A percentile compares a stretch with the other conserved stretches of the same genome.
phyloP scores from a whole-genome alignment of 208 protist species.

The Wallacemonas sp. region DNA sequence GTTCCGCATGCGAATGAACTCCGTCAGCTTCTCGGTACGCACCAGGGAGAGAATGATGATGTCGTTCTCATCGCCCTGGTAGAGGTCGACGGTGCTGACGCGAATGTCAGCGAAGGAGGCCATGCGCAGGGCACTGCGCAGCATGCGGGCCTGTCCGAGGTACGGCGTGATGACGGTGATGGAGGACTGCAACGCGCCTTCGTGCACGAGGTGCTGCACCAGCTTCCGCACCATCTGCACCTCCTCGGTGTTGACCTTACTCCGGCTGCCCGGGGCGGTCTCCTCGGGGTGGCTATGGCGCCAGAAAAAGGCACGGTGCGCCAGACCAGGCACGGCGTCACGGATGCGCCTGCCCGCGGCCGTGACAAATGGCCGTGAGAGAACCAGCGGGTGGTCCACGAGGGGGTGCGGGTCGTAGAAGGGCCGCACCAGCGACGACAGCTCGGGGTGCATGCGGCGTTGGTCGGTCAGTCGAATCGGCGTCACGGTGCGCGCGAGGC shows the following conservation, averaged over 20 bases:
- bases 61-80: conserved; percentile 96
- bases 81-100: conserved; percentile 95
- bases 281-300: conserved; percentile 84
- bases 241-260: conserved; percentile 88
- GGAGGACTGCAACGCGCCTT: conserved; percentile 85
- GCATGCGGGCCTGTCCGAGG: conserved; percentile 87
- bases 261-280: conserved; percentile 72
- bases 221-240: conserved; percentile 77
- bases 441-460: conserved; percentile 87
- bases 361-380: conserved; percentile 55
- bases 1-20: conserved; percentile 94
- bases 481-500: conserved; percentile 48
- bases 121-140: conserved; percentile 75
- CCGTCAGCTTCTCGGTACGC: conserved; percentile 92
- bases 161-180: conserved; percentile 96
- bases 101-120: conserved; percentile 68
- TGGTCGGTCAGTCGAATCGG: conserved; percentile 89
- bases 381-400: conserved; percentile 60
- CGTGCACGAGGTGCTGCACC: conserved; percentile 69
- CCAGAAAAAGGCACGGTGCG: conserved; percentile 87
- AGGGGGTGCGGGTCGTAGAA: conserved; percentile 78
- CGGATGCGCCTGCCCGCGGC: conserved; percentile 27
- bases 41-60: conserved; percentile 94
- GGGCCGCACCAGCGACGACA: conserved; percentile 83
- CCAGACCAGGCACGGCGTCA: conserved; percentile 72